Evolutionary conservation across 1,139 yeast genomes (phyloP).

Genomic region (Tardiomyces blankii): DNA sequence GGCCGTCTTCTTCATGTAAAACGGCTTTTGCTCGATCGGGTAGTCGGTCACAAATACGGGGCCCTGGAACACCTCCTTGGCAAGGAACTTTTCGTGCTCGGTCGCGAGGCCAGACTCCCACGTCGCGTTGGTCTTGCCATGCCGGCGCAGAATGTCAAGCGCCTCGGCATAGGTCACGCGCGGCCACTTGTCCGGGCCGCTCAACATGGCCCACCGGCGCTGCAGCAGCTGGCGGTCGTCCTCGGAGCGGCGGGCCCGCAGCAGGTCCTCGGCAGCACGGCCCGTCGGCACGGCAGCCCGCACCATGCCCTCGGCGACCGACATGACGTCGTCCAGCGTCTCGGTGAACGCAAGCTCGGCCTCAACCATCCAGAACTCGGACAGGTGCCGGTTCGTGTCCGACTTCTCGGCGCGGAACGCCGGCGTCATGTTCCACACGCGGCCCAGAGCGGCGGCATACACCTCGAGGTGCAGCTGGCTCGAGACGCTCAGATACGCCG

Average conservation of each 20-base stretch:
- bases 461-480: conserved; percentile 88
- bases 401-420: conserved; percentile 92
- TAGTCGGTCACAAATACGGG: conserved; percentile 91
- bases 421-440: conserved; percentile 87
- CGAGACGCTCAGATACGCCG: conserved; percentile 74
- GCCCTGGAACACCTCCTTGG: conserved; percentile 51
- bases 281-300: conserved; percentile 35
- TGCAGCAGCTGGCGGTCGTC: conserved; percentile 31
- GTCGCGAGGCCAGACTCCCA: conserved; percentile 75
- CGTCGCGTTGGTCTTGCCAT: conserved; percentile 13
- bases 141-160: conserved; percentile 36
- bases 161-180: conserved; percentile 70
- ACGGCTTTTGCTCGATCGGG: conserved; percentile 72
- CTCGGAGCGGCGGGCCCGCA: conserved; percentile 25
- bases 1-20: conserved; percentile 59
- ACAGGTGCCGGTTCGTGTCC: conserved; percentile 80
- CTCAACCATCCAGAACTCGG: conserved; percentile 98
- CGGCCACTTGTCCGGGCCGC: conserved; percentile 44
- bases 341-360: conserved; percentile 71
- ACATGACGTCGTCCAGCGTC: conserved; percentile 47
- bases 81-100: conserved; percentile 87
- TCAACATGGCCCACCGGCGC: conserved; percentile 23
- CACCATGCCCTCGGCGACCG: conserved; percentile 60
- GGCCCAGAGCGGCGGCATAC: conserved; percentile 55
- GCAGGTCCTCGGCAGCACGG: conserved; percentile 33